A percentile compares a stretch with the other conserved stretches of the same genome.
phyloP scores from a whole-genome alignment of 2,329 filamentous ascomycete species.

The Malbranchea zuffiana region DNA sequence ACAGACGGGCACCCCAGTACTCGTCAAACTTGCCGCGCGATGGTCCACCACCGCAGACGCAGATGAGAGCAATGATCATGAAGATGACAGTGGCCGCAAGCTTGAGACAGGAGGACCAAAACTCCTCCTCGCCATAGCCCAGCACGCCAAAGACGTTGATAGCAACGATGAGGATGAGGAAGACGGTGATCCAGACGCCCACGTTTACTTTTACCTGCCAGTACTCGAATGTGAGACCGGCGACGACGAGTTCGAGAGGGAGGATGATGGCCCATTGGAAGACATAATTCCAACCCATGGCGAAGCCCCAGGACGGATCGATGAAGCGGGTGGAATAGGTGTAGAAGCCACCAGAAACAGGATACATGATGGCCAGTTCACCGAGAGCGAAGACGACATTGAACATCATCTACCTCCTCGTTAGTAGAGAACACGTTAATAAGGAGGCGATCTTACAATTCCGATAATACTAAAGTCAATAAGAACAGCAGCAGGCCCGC shows the following conservation, averaged over 20 bases:
- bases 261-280: constrained; percentile 74
- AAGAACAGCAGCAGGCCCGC: constrained; percentile 30
- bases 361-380: constrained; percentile 52
- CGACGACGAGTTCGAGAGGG: constrained; percentile 72
- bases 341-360: constrained; percentile 53
- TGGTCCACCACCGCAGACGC: constrained; percentile 35
- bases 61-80: constrained; percentile 71
- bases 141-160: constrained; percentile 80
- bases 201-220: constrained; percentile 43
- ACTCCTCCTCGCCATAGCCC: constrained; percentile 75
- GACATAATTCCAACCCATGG: constrained; percentile 51
- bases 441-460: constrained; percentile 15
- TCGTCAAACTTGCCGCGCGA: constrained; percentile 23
- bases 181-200: constrained; percentile 53
- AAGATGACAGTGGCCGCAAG: constrained; percentile 72
- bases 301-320: constrained; percentile 46
- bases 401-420: constrained; percentile 40
- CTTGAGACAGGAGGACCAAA: constrained; percentile 70
- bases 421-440: constrained; percentile 10
- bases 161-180: constrained; percentile 56
- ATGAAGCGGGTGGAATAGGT: constrained; percentile 52
- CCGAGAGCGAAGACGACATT: constrained; percentile 50
- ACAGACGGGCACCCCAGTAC: constrained; percentile 27
- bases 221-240: constrained; percentile 65
- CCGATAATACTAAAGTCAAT: constrained; percentile 45